Conservation (phyloP, 495 filamentous ascomycete species). For the Penicillium psychrofluorescens region DNA sequence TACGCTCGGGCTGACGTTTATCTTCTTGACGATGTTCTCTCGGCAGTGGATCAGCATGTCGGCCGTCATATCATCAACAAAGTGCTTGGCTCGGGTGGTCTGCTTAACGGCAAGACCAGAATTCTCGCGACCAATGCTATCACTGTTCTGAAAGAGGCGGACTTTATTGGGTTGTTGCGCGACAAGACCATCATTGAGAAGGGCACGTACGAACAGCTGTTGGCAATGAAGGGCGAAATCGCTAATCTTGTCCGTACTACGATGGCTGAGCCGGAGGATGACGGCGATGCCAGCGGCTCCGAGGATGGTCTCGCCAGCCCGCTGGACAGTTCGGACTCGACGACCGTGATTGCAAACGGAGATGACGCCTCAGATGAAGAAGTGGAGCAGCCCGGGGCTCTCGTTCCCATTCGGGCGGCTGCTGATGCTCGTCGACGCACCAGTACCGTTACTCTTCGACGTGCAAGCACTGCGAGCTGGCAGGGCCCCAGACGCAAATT, state of each 20-base stretch:
- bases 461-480: conserved; percentile 89
- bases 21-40: conserved; percentile 86
- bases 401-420: conserved; percentile 60
- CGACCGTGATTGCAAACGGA: conserved; percentile 43
- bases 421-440: conserved; percentile 46
- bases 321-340: conserved; percentile 41
- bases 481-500: conserved; percentile 75
- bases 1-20: conserved; percentile 98
- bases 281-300: conserved; percentile 47
- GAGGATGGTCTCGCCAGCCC: conserved; percentile 42
- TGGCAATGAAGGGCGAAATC: conserved; percentile 91
- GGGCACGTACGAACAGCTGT: conserved; percentile 81
- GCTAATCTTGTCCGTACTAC: conserved; percentile 75
- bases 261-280: conserved; percentile 57
- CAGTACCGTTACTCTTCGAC: conserved; percentile 71
- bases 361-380: conserved; percentile 57
- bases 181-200: conserved; percentile 79
- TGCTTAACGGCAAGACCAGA: conserved; percentile 80
- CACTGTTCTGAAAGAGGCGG: conserved; percentile 77
- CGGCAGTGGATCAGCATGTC: conserved; percentile 96
- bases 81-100: conserved; percentile 78
- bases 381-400: conserved; percentile 60
- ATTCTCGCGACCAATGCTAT: conserved; percentile 96
- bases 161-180: conserved; percentile 76
- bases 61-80: conserved; percentile 90